Evolutionary conservation across 805 yeast genomes (phyloP).

Genomic region (Candida palmyrensis): DNA sequence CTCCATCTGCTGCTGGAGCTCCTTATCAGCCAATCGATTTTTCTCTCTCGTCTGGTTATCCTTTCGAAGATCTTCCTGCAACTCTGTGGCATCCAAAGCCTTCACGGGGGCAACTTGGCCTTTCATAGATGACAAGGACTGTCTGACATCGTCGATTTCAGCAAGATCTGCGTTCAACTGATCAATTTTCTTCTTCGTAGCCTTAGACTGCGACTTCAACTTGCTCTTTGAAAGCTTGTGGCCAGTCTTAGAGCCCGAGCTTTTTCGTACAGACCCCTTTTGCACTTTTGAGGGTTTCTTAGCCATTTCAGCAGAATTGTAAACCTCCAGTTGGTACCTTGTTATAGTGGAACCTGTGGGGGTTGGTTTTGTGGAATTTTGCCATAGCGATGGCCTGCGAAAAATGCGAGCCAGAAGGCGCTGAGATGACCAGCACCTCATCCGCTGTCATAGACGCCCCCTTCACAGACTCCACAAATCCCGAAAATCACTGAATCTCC

Average conservation of each 20-base stretch:
- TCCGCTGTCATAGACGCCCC: too few relatives aligned
- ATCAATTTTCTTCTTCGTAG: slow-evolving; percentile 27
- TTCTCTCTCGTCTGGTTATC: slow-evolving; percentile 28
- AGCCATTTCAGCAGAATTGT: neutral
- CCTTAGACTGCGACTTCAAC: slow-evolving; percentile 17
- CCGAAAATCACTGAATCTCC: too few relatives aligned
- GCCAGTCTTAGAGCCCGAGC: neutral
- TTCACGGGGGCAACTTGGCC: slow-evolving; percentile 9
- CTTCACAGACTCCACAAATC: too few relatives aligned
- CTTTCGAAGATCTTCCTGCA: slow-evolving; percentile 33
- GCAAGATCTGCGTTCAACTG: slow-evolving; percentile 26
- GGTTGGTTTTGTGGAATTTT: too few relatives aligned
- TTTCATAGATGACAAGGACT: slow-evolving; percentile 8
- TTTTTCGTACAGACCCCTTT: neutral
- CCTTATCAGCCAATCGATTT: slow-evolving; percentile 33
- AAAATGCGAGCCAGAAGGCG: too few relatives aligned
- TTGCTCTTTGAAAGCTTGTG: slow-evolving; percentile 10
- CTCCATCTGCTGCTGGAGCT: slow-evolving; percentile 42
- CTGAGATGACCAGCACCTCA: too few relatives aligned
- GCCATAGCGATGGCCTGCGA: too few relatives aligned
- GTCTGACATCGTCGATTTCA: slow-evolving; percentile 18
- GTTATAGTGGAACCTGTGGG: too few relatives aligned
- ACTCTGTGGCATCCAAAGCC: slow-evolving; percentile 29
- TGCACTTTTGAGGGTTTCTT: neutral
- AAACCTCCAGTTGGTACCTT: too few relatives aligned